Base-by-base conservation (phyloP, 2,329 filamentous ascomycete genomes). In the Niveomyces coronatus region DNA sequence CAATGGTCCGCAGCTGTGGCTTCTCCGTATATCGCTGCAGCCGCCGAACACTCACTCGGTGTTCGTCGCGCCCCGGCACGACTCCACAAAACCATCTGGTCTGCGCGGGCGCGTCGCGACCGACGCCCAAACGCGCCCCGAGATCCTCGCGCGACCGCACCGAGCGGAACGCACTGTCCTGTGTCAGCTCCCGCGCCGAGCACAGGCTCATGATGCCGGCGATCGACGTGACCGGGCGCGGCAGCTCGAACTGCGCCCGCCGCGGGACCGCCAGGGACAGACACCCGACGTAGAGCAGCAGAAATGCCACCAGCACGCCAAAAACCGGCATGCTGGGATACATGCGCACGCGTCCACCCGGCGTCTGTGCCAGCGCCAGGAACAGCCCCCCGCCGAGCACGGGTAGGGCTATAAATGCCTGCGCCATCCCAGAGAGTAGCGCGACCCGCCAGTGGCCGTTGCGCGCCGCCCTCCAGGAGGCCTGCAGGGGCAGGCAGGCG, bases 141-240 rank as follows among this genome's bases (percentile, higher is more conserved):
- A 95, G 69, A 46, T 87, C 81, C 0, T 65, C 65, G 46, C 79
- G 80, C n/a, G 70, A 78, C 19, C 69, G 66, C 3, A 81, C 75
- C 26, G 78, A 72, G 35, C 77, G 70, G 54, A 95, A 89, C 0
- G 82, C 74, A 9, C 77, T 69, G 51, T 94, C 87, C 5, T 73
- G 67, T 2, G 85, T 64, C 14, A 93, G 64, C 17, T 81, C 79
- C 30, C 79, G 79, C 47, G 80, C 79, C 42, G 84, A 77, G 29
- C 89, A 67, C 54, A 89, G 88, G 52, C 77, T 81, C 48, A 93
- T 71, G 16, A 88, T 67, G 54, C 88, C 85, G 1, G 83, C 82
- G 14, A 93, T 67, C 32, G 74, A 85, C 43, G 70, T 74, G 28
- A 84, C 77, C 5, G 70, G 69, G 53, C 93, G 86, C 0, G 86